Percentiles rank a stretch among this genome's conserved stretches.
These are phyloP conservation scores for Penicillium sp. DNA, from an alignment of 2,329 filamentous ascomycete species.

Conservation along the genomic window DNA sequence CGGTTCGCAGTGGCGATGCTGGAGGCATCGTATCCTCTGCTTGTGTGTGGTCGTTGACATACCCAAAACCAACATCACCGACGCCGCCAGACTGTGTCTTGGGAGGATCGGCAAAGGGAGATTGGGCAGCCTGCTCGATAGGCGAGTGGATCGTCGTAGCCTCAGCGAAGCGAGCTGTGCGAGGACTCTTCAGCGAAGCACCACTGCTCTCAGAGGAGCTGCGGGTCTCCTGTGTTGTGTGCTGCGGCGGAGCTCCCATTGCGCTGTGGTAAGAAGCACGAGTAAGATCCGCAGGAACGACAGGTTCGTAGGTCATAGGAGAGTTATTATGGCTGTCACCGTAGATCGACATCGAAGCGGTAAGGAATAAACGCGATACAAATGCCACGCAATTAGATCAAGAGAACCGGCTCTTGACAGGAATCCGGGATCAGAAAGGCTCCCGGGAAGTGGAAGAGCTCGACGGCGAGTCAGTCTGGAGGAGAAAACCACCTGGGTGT, in stretches of 20 bases:
- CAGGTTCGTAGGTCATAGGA: conserved; percentile 34
- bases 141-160: conserved; percentile 64
- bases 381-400: conserved; percentile 16
- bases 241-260: conserved; percentile 29
- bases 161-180: conserved; percentile 63
- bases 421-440: conserved; percentile 2
- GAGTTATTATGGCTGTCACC: conserved; percentile 26
- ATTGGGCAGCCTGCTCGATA: conserved; percentile 47
- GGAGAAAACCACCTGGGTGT: conserved; percentile 10
- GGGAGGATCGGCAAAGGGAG: conserved; percentile 54
- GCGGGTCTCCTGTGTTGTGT: conserved; percentile 26
- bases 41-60: conserved; percentile 62
- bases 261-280: conserved; percentile 30
- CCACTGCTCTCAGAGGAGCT: conserved; percentile 33
- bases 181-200: conserved; percentile 50
- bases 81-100: conserved; percentile 55
- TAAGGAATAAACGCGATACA: conserved; percentile 1
- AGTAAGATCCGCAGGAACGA: conserved; percentile 41
- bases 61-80: conserved; percentile 88
- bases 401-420: conserved; percentile 39
- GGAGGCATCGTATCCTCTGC: conserved; percentile 61
- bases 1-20: conserved; percentile 81
- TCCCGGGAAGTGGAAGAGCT: conserved; percentile 1
- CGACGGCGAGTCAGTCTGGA: conserved; percentile 11
- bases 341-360: conserved; percentile 25